These are phyloP conservation scores for Aspergillus fructus DNA, from an alignment of 2,329 filamentous ascomycete species.

Conservation along the genomic window DNA sequence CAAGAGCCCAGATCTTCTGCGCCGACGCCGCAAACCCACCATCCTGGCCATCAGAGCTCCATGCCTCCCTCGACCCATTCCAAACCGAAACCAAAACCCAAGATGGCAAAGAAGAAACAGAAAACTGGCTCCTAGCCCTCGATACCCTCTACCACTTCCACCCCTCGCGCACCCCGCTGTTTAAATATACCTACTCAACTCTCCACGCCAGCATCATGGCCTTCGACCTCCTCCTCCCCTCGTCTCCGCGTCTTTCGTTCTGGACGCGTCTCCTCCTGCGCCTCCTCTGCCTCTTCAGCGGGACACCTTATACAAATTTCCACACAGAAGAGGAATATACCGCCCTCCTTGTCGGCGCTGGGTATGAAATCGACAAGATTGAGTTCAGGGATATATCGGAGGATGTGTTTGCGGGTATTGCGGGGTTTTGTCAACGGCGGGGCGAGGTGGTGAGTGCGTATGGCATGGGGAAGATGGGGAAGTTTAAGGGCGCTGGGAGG, in stretches of 20 bases:
- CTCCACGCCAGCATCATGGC: slow-evolving; percentile 54
- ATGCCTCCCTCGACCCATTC: neutral
- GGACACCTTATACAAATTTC: slow-evolving; percentile 52
- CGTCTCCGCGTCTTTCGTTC: slow-evolving; percentile 9
- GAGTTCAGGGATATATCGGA: slow-evolving; percentile 52
- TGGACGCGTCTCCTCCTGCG: slow-evolving; percentile 38
- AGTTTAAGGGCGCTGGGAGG: slow-evolving; percentile 31
- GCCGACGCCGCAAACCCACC: slow-evolving; percentile 52
- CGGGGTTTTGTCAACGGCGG: slow-evolving; percentile 43
- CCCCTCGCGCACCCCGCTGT: slow-evolving; percentile 51
- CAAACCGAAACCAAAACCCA: neutral
- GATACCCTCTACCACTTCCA: slow-evolving; percentile 60
- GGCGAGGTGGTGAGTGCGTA: slow-evolving; percentile 33
- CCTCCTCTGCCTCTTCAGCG: slow-evolving; percentile 48
- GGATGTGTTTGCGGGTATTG: slow-evolving; percentile 54
- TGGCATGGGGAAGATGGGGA: slow-evolving; percentile 37
- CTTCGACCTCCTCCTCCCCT: slow-evolving; percentile 52
- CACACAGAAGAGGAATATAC: slow-evolving; percentile 49
- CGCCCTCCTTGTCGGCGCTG: slow-evolving; percentile 47
- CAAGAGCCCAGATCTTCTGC: slow-evolving; percentile 41
- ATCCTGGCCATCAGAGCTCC: slow-evolving; percentile 40
- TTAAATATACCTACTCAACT: slow-evolving; percentile 41
- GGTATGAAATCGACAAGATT: slow-evolving; percentile 47
- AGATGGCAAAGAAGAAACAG: neutral
- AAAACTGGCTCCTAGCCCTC: slow-evolving; percentile 53